Conservation (phyloP, 257 asterid genomes). For the Coffea eugenioides region DNA sequence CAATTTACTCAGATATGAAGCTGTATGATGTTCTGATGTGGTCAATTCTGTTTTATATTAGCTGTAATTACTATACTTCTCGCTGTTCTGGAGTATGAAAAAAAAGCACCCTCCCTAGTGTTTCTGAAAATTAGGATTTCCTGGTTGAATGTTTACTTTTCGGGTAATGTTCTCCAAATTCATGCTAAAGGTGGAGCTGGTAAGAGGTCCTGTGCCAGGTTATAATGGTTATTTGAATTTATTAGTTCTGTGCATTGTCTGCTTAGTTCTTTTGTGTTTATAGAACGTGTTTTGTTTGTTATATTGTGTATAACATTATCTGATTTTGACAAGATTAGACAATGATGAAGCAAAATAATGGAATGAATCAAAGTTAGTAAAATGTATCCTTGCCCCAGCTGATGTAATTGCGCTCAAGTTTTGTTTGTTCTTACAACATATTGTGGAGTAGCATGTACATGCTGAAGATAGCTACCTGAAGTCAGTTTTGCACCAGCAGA, state of each 20-base stretch:
- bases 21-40: constrained; percentile 44
- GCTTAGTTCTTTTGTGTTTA: neutral
- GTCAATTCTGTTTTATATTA: neutral
- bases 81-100: neutral
- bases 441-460: neutral
- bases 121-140: neutral
- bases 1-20: constrained; percentile 77
- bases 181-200: neutral
- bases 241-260: neutral
- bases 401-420: neutral
- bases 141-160: neutral
- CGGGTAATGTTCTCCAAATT: neutral
- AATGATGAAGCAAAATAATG: neutral
- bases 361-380: neutral
- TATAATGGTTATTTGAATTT: neutral
- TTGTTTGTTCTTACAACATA: neutral
- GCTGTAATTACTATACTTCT: neutral
- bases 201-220: neutral
- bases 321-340: neutral
- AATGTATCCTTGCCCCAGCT: neutral
- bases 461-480: neutral
- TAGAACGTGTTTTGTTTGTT: neutral
- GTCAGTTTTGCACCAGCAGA: neutral
- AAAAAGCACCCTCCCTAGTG: neutral
- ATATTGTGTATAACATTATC: neutral